Percentiles rank a stretch among this genome's conserved stretches.
These are phyloP conservation scores for Coemansia sp. DNA, from an alignment of 192 early-diverging fungal species.

Conservation along the genomic window DNA sequence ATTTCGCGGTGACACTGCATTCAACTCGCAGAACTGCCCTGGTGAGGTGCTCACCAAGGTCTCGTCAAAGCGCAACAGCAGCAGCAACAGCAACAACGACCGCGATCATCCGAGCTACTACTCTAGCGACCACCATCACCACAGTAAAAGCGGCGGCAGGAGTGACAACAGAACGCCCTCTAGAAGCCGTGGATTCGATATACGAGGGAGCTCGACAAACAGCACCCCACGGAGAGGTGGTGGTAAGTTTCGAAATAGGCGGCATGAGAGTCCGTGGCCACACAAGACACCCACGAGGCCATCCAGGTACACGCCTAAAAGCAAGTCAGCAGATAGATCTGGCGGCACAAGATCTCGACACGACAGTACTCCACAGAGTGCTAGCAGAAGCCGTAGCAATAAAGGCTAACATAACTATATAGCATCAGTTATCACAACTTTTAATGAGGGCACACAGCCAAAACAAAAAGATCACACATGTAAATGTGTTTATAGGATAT, in stretches of 20 bases:
- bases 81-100: conserved; percentile 3
- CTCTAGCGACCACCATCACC: conserved; percentile 1
- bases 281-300: neutral
- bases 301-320: neutral
- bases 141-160: too few relatives aligned
- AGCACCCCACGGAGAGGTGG: neutral
- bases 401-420: neutral
- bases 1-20: conserved; percentile 32
- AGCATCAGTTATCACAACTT: too few relatives aligned
- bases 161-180: too few relatives aligned
- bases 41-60: conserved; percentile 15
- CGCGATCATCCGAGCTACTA: conserved; percentile 2
- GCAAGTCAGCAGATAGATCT: neutral
- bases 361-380: neutral
- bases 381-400: neutral
- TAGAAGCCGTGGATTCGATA: too few relatives aligned
- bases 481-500: too few relatives aligned
- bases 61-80: conserved; percentile 1
- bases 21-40: conserved; percentile 28
- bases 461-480: too few relatives aligned
- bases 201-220: neutral
- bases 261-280: neutral
- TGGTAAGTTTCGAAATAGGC: neutral
- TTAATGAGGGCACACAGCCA: too few relatives aligned
- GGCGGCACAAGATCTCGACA: neutral